Conservation (phyloP, 1,284 basidiomycete species). For the Moniliella sp. region DNA sequence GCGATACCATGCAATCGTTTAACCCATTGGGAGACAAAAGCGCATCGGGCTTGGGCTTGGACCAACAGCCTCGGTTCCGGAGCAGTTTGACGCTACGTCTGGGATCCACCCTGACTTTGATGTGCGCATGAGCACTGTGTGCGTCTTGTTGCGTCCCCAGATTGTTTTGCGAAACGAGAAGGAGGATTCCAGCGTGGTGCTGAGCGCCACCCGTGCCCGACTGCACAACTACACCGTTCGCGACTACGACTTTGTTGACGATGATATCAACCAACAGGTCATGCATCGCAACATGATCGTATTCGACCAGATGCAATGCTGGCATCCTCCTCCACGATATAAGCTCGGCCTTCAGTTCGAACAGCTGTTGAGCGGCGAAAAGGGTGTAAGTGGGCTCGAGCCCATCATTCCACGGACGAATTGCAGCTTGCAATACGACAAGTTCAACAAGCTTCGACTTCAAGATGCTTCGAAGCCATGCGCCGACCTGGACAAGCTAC, state of each 20-base stretch:
- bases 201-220: constrained; percentile 62
- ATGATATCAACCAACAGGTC: constrained; percentile 62
- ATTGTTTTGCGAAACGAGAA: constrained; percentile 52
- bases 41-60: no score
- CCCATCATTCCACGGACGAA: constrained; percentile 49
- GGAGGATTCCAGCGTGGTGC: constrained; percentile 48
- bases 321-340: no score
- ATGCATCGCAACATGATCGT: constrained; percentile 60
- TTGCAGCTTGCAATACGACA: constrained; percentile 52
- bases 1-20: constrained; percentile 4
- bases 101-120: constrained; percentile 35
- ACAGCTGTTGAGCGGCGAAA: no score
- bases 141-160: constrained; percentile 72
- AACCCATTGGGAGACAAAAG: no score
- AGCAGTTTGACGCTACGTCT: no score
- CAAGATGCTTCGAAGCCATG: no score
- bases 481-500: no score
- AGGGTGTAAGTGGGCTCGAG: constrained; percentile 71
- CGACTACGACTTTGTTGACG: constrained; percentile 56
- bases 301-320: constrained; percentile 52
- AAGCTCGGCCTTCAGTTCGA: no score
- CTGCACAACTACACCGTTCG: constrained; percentile 60
- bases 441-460: constrained; percentile 44
- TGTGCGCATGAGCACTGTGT: constrained; percentile 48
- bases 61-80: no score